A percentile compares a stretch with the other conserved stretches of the same genome.
phyloP scores from a whole-genome alignment of 352 stramenopile species.

The Pythium periplocum region DNA sequence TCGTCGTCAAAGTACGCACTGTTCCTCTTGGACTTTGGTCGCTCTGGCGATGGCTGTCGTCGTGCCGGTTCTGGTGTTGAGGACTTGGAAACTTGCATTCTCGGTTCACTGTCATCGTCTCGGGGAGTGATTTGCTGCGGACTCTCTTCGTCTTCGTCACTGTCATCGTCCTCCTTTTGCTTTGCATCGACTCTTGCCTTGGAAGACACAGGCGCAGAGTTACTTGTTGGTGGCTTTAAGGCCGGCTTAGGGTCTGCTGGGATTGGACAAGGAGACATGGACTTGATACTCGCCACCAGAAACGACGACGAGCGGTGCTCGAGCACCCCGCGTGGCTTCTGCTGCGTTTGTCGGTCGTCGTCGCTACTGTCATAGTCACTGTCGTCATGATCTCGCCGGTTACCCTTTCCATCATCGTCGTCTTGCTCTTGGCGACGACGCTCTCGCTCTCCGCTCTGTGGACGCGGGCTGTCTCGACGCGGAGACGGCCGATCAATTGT shows the following conservation, averaged over 20 bases:
- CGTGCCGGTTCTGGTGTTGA: not conserved
- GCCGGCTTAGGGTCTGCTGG: too few relatives aligned
- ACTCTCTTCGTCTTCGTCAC: conserved; percentile 26
- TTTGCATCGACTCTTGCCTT: conserved; percentile 5
- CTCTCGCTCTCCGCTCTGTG: too few relatives aligned
- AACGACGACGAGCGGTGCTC: conserved; percentile 20
- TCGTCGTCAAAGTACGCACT: conserved; percentile 63
- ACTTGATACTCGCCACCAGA: conserved; percentile 62
- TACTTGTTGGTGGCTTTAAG: too few relatives aligned
- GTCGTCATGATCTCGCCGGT: conserved; percentile 7
- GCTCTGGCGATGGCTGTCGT: conserved; percentile 2
- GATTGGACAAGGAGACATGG: conserved; percentile 21
- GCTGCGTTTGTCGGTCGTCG: conserved; percentile 10
- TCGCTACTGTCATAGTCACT: conserved; percentile 14
- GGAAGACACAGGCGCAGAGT: not conserved
- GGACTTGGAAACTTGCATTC: conserved; percentile 7
- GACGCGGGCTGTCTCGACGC: too few relatives aligned
- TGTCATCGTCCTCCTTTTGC: conserved; percentile 19
- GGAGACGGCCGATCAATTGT: too few relatives aligned
- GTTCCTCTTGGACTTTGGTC: conserved; percentile 14
- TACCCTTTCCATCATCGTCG: not conserved
- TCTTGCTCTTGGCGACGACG: not conserved
- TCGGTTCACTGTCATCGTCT: too few relatives aligned
- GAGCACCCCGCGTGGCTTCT: conserved; percentile 8
- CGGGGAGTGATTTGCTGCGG: conserved; percentile 8